phyloP scores from a whole-genome alignment of 176 grass and related monocot genomes.

The Triticum timopheevii region DNA sequence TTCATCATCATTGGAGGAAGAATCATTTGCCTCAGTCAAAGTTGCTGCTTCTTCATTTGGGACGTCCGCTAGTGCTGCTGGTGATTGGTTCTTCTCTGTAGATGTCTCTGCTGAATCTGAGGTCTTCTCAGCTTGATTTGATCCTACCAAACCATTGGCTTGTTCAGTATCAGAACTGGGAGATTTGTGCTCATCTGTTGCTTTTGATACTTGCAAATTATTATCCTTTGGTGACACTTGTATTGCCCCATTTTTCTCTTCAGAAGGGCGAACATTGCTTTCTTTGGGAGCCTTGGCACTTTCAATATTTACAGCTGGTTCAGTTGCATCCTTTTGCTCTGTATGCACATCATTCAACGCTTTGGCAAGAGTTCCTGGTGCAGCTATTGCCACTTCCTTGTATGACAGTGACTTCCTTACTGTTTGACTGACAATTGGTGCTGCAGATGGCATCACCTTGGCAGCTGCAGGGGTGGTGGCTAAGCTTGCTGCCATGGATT shows the following conservation, averaged over 20 bases:
- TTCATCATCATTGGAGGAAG: constrained; percentile 61
- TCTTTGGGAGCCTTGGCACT: constrained; percentile 32
- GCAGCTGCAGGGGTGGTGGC: constrained; percentile 33
- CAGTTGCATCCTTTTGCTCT: constrained; percentile 40
- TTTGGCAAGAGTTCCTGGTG: constrained; percentile 85
- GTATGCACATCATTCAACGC: constrained; percentile 46
- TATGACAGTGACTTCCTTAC: constrained; percentile 95
- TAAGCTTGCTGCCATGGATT: constrained; percentile 45
- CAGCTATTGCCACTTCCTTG: constrained; percentile 96
- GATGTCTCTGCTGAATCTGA: constrained; percentile 36
- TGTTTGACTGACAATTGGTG: constrained; percentile 41
- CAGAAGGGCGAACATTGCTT: constrained; percentile 26
- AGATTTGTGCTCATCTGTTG: constrained; percentile 39
- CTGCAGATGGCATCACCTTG: constrained; percentile 50
- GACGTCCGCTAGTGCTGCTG: constrained; percentile 34
- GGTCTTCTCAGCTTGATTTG: constrained; percentile 32
- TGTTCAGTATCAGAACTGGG: constrained; percentile 18
- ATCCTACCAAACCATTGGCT: constrained; percentile 22
- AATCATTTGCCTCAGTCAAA: constrained; percentile 51
- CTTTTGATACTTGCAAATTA: constrained; percentile 37
- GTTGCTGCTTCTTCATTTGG: constrained; percentile 44
- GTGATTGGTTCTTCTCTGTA: constrained; percentile 28
- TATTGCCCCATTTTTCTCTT: constrained; percentile 48
- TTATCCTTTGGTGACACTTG: constrained; percentile 42
- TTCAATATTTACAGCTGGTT: constrained; percentile 41